A percentile compares a stretch with the other conserved stretches of the same genome.
Evolutionary conservation across 2,329 filamentous ascomycete genomes (phyloP).

Genomic region (Lachnellula cervina): DNA sequence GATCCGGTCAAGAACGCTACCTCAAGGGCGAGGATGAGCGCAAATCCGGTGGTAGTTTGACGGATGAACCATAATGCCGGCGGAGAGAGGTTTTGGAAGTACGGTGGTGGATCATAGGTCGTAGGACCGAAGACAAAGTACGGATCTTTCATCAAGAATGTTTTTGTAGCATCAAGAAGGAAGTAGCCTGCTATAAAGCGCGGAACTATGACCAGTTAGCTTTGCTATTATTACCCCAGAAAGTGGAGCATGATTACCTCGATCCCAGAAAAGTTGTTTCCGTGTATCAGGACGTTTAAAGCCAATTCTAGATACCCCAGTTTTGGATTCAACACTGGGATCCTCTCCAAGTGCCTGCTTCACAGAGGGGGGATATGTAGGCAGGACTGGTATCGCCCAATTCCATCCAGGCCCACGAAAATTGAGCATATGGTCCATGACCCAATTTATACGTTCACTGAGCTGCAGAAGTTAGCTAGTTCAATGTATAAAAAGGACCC

Average conservation of each 20-base stretch:
- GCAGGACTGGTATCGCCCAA: slow-evolving; percentile 47
- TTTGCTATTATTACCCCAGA: too few species aligned
- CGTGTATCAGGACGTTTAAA: slow-evolving; percentile 41
- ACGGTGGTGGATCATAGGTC: slow-evolving; percentile 38
- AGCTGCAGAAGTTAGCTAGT: background rate
- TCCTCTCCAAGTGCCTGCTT: slow-evolving; percentile 37
- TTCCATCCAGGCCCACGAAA: slow-evolving; percentile 58
- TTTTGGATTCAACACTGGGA: slow-evolving; percentile 19
- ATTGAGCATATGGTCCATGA: slow-evolving; percentile 48
- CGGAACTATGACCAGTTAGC: slow-evolving; percentile 32
- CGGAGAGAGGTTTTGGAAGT: slow-evolving; percentile 40
- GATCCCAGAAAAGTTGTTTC: slow-evolving; percentile 39
- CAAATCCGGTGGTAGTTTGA: slow-evolving; percentile 49
- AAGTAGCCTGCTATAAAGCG: slow-evolving; percentile 56
- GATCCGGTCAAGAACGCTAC: slow-evolving; percentile 57
- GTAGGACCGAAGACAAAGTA: slow-evolving; percentile 63
- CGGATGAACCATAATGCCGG: slow-evolving; percentile 51
- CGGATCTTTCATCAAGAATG: slow-evolving; percentile 67
- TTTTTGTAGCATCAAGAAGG: slow-evolving; percentile 64
- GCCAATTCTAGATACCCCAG: slow-evolving; percentile 40
- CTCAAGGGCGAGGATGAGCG: slow-evolving; percentile 56
- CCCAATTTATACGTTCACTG: slow-evolving; percentile 48
- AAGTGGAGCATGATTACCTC: too few species aligned
- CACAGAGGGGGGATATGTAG: slow-evolving; percentile 40
- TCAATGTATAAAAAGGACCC: too few species aligned